phyloP scores from a whole-genome alignment of 345 rosid genomes.

The Reutealis trisperma region DNA sequence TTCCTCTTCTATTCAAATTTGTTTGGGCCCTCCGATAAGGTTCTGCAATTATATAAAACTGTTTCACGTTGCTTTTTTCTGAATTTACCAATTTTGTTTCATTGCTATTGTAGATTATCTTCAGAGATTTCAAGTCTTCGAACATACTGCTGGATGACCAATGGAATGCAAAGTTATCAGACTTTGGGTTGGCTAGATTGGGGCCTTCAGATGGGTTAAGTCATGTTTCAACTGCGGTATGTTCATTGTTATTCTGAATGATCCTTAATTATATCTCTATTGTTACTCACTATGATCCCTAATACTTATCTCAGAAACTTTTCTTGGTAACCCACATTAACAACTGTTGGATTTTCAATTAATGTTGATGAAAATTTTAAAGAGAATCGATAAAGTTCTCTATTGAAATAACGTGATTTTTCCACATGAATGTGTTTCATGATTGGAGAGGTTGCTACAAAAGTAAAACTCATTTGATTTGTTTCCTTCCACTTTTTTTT shows the following conservation, averaged over 20 bases:
- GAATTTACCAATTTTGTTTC: not conserved
- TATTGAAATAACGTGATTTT: no score
- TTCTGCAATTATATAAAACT: not conserved
- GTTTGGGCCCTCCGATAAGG: not conserved
- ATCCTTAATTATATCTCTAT: not conserved
- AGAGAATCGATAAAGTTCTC: no score
- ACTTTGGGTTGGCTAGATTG: constrained; percentile 92
- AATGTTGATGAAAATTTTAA: no score
- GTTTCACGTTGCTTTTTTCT: not conserved
- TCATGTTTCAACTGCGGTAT: constrained; percentile 92
- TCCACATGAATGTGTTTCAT: no score
- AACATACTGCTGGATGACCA: constrained; percentile 86
- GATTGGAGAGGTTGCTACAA: no score
- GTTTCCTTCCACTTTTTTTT: no score
- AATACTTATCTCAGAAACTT: not conserved
- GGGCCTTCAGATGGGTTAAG: constrained; percentile 90
- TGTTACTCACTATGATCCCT: not conserved
- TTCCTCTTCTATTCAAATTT: not conserved
- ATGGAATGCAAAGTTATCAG: constrained; percentile 94
- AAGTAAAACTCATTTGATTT: no score
- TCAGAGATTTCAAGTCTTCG: constrained; percentile 94
- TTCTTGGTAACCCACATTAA: not conserved
- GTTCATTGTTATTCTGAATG: constrained; percentile 7
- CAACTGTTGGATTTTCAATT: not conserved
- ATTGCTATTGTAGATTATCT: constrained; percentile 63